Conservation (phyloP, 2,329 filamentous ascomycete genomes). For the Phyllosticta citriasiana region DNA sequence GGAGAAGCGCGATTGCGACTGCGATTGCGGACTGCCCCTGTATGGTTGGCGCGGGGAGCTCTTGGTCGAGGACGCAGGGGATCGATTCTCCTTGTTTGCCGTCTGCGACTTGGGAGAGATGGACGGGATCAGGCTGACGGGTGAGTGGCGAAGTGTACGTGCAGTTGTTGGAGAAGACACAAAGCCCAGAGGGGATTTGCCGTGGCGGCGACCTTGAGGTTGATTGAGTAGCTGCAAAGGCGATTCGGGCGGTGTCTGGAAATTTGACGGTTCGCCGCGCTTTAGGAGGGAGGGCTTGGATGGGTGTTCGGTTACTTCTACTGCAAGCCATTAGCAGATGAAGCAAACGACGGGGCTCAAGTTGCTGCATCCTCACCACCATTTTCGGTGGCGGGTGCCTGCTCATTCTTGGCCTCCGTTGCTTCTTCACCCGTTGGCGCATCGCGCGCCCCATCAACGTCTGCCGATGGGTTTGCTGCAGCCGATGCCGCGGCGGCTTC, state of each 20-base stretch:
- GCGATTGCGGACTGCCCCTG: not conserved
- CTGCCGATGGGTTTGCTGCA: slow-evolving; percentile 15
- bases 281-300: not conserved
- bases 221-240: not conserved
- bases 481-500: slow-evolving; percentile 22
- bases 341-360: not conserved
- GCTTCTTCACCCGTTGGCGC: not conserved
- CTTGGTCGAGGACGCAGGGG: not conserved
- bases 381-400: slow-evolving; percentile 8
- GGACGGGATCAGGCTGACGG: not conserved
- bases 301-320: not conserved
- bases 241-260: not conserved
- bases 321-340: slow-evolving; percentile 3
- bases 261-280: not conserved
- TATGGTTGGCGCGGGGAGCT: not conserved
- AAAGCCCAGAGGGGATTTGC: not conserved
- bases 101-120: not conserved
- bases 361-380: slow-evolving; percentile 7
- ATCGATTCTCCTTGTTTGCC: not conserved
- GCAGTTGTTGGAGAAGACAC: not conserved
- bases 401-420: slow-evolving; percentile 7
- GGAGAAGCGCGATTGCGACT: not conserved
- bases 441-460: slow-evolving; percentile 14
- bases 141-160: not conserved
- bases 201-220: not conserved